Evolutionary conservation across 2,329 filamentous ascomycete genomes (phyloP), one percentile per base, ranked within the genome.

Genomic region (Phoma herbarum): DNA sequence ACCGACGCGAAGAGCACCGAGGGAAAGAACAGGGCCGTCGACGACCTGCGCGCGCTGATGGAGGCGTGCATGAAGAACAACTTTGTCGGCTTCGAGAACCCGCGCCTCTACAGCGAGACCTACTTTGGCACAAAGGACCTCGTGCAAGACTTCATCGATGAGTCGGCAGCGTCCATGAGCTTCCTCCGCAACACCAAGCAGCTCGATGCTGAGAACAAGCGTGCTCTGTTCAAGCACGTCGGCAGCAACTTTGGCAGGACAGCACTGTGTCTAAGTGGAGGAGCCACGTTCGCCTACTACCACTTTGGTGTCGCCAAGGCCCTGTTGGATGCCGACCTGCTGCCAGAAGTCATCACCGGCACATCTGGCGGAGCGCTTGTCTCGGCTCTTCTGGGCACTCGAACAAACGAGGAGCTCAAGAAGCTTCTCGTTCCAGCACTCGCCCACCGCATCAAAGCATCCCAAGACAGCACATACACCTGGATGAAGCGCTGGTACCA

Each of bases 11-110:
- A 20, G 5, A 39, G 35, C 35, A 20, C n/a, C n/a, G 43, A 64
- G 11, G 63, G 67, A 4, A 60, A 57, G 75, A 79, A 48, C 35
- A 81, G 84, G 58, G 84, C 88, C 0, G 81, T 92, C 2, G 90
- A 94, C 62, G 92, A 95, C 53, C 82, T 99, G 53, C 89, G 88
- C 61, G 84, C 85, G 0, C 79, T 98, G 59, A 82, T 96, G 20
- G 92, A 97, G 79, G 92, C 91, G 14, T 98, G 93, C 74, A 90
- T 97, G 68, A 99, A 97, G 84, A 96, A 93, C 78, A 98, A 99
- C 74, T 99, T 98, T 78, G 92, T 92, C 18, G 95, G 95, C 0
- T 89, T 97, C 14, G 95, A 99, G 77, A 98, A 97, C 70, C 88
- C 94, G 10, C 86, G 92, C 53, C 80, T 99, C n/a, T 99, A 99